Evolutionary conservation across 2,329 filamentous ascomycete species (phyloP), one percentile per base, ranked within the genome.

Genomic region (Ophiostoma himal-ulmi): DNA sequence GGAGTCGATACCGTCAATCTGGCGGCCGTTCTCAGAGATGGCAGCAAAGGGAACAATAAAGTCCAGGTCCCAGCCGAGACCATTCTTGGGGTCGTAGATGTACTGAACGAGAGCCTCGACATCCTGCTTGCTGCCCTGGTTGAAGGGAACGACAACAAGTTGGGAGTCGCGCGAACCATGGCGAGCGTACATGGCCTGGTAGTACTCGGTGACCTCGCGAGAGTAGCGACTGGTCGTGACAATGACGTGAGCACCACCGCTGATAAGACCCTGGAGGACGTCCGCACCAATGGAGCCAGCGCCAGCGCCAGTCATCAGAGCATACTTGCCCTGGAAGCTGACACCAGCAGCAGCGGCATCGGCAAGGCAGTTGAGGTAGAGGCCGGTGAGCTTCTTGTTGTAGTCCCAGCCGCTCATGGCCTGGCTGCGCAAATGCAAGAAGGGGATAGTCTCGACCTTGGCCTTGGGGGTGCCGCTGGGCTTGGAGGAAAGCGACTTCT

Each of bases 221-320:
- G 95, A 99, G 85, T 95, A 99, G 75, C 95, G 90, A 77, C 92
- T 97, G 22, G 95, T 99, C 17, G 95, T 99, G 71, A 99, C 96
- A 69, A 98, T 84, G 57, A 99, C 96, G 84, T 95, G 96, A 75
- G 95, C 95, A 78, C 95, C 95, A 82, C 96, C 95, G 77, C 93
- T 96, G 80, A 99, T 93, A 73, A 99, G 85, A 71, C 95, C 95
- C 81, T 97, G 94, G 17, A 99, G 86, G 69, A 99, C 95, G 76
- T 98, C 95, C 48, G 95, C 95, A 79, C 95, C 95, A 75, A 99
- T 99, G 68, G 95, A 99, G 64, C 96, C 96, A 74, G 94, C 95
- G 81, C 95, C 95, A 75, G 95, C 95, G 82, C 95, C 95, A 73
- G 95, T 99, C 94, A 99, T 99, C 75, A 99, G 87, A 67, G 91